Conservation (phyloP, 75 land plant species). For the Cunninghamia lanceolata region DNA sequence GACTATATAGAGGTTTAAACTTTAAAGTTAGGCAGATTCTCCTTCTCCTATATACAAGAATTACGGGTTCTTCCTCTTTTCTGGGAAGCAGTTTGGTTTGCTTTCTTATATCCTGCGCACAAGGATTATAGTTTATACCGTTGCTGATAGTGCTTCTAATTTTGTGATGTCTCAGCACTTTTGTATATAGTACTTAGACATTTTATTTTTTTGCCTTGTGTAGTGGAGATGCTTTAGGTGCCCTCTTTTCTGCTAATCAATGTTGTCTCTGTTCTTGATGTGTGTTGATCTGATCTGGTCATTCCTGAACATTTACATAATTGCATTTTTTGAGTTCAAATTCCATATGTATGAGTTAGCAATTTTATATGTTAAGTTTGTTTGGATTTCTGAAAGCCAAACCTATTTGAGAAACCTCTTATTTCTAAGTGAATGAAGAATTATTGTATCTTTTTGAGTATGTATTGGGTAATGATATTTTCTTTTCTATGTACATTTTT, state of each 20-base stretch:
- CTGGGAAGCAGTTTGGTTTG: too few species aligned
- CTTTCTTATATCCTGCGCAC: too few species aligned
- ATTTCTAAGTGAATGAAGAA: neutral
- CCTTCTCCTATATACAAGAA: too few species aligned
- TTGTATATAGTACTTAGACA: neutral
- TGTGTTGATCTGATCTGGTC: neutral
- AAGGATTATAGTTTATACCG: neutral
- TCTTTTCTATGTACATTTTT: neutral
- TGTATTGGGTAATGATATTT: neutral
- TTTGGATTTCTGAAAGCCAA: neutral
- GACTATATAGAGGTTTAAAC: too few species aligned
- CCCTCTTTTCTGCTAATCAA: neutral
- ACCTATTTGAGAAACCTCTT: neutral
- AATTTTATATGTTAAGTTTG: neutral
- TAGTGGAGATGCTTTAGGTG: neutral
- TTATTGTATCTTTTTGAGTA: neutral
- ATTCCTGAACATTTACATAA: neutral
- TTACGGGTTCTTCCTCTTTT: too few species aligned
- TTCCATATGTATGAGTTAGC: neutral
- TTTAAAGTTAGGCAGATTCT: too few species aligned
- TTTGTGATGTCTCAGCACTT: neutral
- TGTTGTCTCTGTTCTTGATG: neutral
- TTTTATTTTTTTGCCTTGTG: too few species aligned
- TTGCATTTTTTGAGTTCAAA: neutral
- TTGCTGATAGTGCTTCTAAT: neutral